Evolutionary conservation across 2,329 filamentous ascomycete species (phyloP).

Genomic region (Xylogone sp.): DNA sequence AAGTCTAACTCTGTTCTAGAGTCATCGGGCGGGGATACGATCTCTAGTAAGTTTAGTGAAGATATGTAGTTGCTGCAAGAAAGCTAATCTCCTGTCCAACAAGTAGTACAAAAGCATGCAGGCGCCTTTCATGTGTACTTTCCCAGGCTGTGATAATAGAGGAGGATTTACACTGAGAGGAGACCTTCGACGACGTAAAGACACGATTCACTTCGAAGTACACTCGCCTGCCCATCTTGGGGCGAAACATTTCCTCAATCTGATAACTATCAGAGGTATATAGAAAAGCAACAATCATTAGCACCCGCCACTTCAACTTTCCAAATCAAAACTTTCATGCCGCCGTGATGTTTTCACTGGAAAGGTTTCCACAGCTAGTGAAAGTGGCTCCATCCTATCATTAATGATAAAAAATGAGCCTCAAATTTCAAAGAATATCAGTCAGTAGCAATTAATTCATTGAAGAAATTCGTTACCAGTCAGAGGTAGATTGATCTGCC

Average conservation of each 20-base stretch:
- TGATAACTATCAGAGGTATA: conserved; percentile 10
- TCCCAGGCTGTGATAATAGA: conserved; percentile 4
- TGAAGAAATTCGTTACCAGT: no score
- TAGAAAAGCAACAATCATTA: conserved; percentile 9
- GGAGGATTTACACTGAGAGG: conserved; percentile 8
- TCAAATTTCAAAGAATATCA: no score
- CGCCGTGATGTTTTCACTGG: no score
- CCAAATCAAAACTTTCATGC: no score
- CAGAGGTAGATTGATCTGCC: no score
- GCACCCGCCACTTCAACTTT: no score
- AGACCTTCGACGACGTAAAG: conserved; percentile 8
- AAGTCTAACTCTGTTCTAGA: conserved; percentile 1
- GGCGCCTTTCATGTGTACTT: conserved; percentile 6
- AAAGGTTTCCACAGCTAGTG: no score
- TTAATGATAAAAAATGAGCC: no score
- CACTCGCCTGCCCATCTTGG: conserved; percentile 10
- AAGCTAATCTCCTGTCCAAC: not conserved
- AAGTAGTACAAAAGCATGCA: conserved; percentile 9
- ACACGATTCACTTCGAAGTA: conserved; percentile 11
- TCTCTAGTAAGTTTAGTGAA: conserved; percentile 1
- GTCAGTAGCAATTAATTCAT: no score
- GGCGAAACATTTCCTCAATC: conserved; percentile 9
- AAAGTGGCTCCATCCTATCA: no score
- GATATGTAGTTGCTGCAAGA: not conserved
- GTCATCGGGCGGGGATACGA: not conserved